Base-by-base conservation (phyloP, 2,329 filamentous ascomycete species). In the Chalara sp. region DNA sequence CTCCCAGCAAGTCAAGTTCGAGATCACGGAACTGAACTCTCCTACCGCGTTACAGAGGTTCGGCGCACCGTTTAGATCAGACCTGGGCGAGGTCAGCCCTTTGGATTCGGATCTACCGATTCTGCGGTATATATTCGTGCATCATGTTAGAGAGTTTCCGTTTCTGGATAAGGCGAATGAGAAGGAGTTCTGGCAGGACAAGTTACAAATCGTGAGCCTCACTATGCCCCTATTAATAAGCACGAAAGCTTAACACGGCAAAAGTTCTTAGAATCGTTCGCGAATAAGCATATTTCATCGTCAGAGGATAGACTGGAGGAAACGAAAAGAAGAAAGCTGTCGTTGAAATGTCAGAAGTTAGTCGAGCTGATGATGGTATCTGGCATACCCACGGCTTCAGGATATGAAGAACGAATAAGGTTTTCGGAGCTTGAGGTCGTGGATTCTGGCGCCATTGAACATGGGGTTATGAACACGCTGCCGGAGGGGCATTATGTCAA, bases 291-390 rank as follows among this genome's bases (percentile, higher is more conserved):
- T 67, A 96, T 99, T 42, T 97, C 92, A 2, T 95, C 91, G 5
- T 96, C 92, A 5, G 93, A 97, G 70, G 93, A 99, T 67, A 83
- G 93, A 4, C 73, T 97, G 32, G 93, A 99, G 70, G 90, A 96
- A 70, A 97, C 93, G 7, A 99, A 99, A 74, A 81, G 93, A 52
- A 80, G 84, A 58, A 99, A 99, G 69, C 73, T 99, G 57, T 92
- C 93, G 4, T 76, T 85, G 61, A 99, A 99, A 77, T 89, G 88
- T 45, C 86, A 93, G 68, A 99, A 99, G 73, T 74, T 99, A 52
- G 89, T 99, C 8, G 93, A 99, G 75, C 76, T 99, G 54, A 99
- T 99, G 93, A 96, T 99, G 90, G 93, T 99, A 6, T 97, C 92
- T 6, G 93, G 93, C 37, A 86, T 99, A 52, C 89, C 88, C 33